A percentile compares a stretch with the other conserved stretches of the same genome.
These are phyloP conservation scores for Colletotrichum cordylinicola DNA, from an alignment of 2,329 filamentous ascomycete species.

Conservation along the genomic window DNA sequence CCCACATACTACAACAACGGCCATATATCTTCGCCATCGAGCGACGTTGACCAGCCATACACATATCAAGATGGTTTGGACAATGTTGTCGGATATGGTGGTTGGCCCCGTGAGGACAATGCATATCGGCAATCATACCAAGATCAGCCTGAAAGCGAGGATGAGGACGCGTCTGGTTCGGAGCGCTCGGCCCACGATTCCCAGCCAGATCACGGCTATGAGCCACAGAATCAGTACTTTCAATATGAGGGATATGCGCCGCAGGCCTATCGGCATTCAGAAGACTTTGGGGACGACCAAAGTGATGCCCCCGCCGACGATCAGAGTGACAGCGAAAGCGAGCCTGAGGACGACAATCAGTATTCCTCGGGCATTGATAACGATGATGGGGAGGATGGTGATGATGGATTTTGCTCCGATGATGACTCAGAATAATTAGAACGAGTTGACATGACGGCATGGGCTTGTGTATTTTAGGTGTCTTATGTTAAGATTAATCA, in stretches of 20 bases:
- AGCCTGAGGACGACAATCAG: neutral
- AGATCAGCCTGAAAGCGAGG: neutral
- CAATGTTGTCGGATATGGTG: accelerated
- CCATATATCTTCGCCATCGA: neutral
- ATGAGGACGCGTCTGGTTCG: accelerated
- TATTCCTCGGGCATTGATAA: neutral
- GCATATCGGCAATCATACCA: neutral
- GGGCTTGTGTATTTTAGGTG: neutral
- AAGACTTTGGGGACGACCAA: accelerated
- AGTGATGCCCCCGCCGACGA: neutral
- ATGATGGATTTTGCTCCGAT: neutral
- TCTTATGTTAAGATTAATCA: too few species aligned
- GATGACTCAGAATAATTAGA: neutral
- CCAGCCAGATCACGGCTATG: neutral
- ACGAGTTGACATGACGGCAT: neutral
- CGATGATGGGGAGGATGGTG: neutral
- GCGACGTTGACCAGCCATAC: neutral
- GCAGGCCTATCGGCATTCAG: neutral
- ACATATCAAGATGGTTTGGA: neutral
- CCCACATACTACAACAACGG: neutral
- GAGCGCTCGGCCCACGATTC: neutral
- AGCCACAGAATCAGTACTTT: neutral
- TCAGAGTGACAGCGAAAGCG: too few species aligned
- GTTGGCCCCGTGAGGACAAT: neutral
- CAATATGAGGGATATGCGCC: neutral